phyloP scores from a whole-genome alignment of 176 grass and related monocot species.

The Carex scoparia region DNA sequence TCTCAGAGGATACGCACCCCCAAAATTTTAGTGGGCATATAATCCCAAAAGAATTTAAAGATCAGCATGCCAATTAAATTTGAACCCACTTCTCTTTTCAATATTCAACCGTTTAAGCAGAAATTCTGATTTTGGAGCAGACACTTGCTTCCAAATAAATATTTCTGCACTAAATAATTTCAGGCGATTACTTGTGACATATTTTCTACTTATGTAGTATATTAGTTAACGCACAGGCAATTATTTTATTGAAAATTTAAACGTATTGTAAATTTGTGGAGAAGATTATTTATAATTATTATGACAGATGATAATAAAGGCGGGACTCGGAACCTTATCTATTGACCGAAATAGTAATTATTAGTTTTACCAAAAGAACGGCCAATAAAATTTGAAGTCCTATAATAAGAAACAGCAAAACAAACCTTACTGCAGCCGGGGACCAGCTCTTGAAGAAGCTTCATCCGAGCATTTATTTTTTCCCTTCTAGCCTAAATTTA shows the following conservation, averaged over 20 bases:
- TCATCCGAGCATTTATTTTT: conserved; percentile 88
- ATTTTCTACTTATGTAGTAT: not conserved
- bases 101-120: not conserved
- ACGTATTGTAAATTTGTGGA: not conserved
- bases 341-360: not conserved
- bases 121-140: not conserved
- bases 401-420: not conserved
- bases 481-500: conserved; percentile 57
- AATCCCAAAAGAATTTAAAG: conserved; percentile 4
- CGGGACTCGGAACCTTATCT: not conserved
- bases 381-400: not conserved
- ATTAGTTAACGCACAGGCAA: not conserved
- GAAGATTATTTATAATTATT: not conserved
- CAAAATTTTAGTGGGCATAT: not conserved
- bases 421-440: conserved; percentile 78
- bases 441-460: conserved; percentile 88
- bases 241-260: not conserved
- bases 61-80: not conserved
- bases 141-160: conserved; percentile 4
- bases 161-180: not conserved
- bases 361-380: not conserved
- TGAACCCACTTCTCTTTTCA: not conserved
- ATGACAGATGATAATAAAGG: not conserved
- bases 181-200: not conserved
- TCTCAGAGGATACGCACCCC: not conserved